These are phyloP conservation scores for Phytophthora capsici DNA, from an alignment of 352 stramenopile species.

Conservation along the genomic window DNA sequence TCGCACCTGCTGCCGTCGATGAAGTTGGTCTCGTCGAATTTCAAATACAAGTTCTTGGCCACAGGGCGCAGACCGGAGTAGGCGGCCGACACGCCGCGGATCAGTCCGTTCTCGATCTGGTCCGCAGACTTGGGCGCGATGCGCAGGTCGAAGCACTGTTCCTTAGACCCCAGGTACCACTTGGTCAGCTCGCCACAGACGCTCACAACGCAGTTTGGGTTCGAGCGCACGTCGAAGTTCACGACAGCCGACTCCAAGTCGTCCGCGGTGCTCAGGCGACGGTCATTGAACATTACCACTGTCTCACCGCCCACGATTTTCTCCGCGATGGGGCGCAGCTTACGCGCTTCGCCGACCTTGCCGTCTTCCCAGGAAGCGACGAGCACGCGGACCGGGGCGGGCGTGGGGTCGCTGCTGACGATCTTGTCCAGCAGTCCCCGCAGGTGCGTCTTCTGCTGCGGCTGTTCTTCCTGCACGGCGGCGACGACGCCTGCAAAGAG, in stretches of 20 bases:
- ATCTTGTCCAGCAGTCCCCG: constrained; percentile 50
- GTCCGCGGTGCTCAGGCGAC: constrained; percentile 29
- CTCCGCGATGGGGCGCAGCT: constrained; percentile 43
- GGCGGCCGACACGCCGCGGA: constrained; percentile 71
- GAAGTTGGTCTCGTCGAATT: constrained; percentile 81
- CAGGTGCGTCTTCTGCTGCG: constrained; percentile 45
- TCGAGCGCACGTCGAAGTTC: constrained; percentile 73
- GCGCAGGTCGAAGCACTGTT: constrained; percentile 77
- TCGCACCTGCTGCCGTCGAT: constrained; percentile 71
- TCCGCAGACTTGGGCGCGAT: constrained; percentile 71
- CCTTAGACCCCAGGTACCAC: constrained; percentile 67
- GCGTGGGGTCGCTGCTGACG: constrained; percentile 22
- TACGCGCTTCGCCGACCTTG: constrained; percentile 21
- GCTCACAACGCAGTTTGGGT: constrained; percentile 76
- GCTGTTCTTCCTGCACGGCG: constrained; percentile 6
- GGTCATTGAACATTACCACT: constrained; percentile 79
- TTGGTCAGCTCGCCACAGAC: constrained; percentile 67
- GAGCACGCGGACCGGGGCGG: constrained; percentile 47
- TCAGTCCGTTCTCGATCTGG: constrained; percentile 60
- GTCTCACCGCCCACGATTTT: constrained; percentile 70
- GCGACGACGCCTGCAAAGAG: constrained; percentile 13
- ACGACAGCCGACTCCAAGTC: constrained; percentile 67
- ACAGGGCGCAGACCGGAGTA: constrained; percentile 58
- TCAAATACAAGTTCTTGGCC: constrained; percentile 75
- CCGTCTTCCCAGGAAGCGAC: constrained; percentile 41